These are phyloP conservation scores for Stentor coeruleus DNA, from an alignment of 73 alveolate genomes.

Conservation along the genomic window DNA sequence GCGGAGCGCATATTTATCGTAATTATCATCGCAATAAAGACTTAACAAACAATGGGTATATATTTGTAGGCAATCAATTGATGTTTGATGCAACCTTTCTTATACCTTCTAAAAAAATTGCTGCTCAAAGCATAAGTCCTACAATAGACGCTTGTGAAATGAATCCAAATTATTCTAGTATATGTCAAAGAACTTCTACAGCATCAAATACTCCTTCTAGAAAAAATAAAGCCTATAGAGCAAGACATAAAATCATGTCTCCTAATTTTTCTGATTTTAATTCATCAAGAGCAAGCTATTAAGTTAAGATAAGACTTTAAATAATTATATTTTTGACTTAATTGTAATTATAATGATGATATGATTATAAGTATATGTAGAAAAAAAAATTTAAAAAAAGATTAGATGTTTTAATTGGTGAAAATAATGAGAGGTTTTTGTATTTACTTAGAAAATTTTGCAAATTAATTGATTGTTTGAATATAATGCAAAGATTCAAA, in stretches of 20 bases:
- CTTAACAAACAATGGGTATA: not conserved
- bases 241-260: slow-evolving; percentile 28
- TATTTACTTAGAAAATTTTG: too few relatives aligned
- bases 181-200: not conserved
- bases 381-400: too few relatives aligned
- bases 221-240: too few relatives aligned
- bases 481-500: too few relatives aligned
- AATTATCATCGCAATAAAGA: slow-evolving; percentile 6
- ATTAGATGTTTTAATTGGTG: too few relatives aligned
- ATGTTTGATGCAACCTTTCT: slow-evolving; percentile 17
- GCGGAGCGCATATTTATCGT: slow-evolving; percentile 22
- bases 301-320: too few relatives aligned
- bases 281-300: not conserved
- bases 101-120: not conserved
- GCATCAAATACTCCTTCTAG: not conserved
- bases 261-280: not conserved
- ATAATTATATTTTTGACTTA: too few relatives aligned
- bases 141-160: not conserved
- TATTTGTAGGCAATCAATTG: not conserved
- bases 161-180: not conserved
- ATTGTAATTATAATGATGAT: too few relatives aligned
- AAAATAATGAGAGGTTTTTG: too few relatives aligned
- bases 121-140: not conserved
- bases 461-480: too few relatives aligned
- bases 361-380: too few relatives aligned